Evolutionary conservation across 1,139 yeast genomes (phyloP).

Genomic region (Geotrichum histeridarum): DNA sequence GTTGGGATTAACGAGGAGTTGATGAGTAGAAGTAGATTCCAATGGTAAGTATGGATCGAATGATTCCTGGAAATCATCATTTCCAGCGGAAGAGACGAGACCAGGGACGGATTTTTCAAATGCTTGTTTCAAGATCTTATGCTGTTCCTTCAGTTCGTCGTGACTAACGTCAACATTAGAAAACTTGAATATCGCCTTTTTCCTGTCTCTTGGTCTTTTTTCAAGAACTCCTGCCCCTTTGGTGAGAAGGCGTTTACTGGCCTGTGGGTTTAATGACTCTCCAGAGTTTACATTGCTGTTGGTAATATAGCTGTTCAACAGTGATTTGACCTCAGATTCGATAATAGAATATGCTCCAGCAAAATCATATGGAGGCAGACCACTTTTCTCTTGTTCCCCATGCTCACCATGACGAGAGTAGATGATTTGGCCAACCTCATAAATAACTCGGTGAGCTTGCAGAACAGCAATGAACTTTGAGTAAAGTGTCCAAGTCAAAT

Average conservation of each 20-base stretch:
- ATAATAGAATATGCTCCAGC: constrained; percentile 54
- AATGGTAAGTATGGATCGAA: constrained; percentile 21
- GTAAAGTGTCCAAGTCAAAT: constrained; percentile 65
- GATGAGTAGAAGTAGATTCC: constrained; percentile 39
- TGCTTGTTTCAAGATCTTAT: constrained; percentile 27
- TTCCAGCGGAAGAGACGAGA: constrained; percentile 29
- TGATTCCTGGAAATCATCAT: constrained; percentile 13
- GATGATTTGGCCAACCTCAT: constrained; percentile 47
- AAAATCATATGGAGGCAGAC: constrained; percentile 42
- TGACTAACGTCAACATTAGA: constrained; percentile 28
- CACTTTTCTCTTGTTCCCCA: constrained; percentile 22
- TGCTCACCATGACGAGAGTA: constrained; percentile 27
- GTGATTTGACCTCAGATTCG: constrained; percentile 52
- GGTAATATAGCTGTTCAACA: constrained; percentile 54
- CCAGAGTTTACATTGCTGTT: neutral
- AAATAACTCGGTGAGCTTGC: constrained; percentile 65
- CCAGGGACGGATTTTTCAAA: constrained; percentile 39
- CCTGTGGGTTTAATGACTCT: neutral
- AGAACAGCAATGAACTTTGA: constrained; percentile 57
- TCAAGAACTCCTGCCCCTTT: constrained; percentile 15
- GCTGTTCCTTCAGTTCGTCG: constrained; percentile 28
- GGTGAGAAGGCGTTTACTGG: neutral
- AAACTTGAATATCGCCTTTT: constrained; percentile 26
- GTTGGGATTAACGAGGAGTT: constrained; percentile 65
- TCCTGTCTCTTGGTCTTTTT: constrained; percentile 20